phyloP scores from a whole-genome alignment of 2,329 filamentous ascomycete genomes.

The Pseudogymnoascus sp. region DNA sequence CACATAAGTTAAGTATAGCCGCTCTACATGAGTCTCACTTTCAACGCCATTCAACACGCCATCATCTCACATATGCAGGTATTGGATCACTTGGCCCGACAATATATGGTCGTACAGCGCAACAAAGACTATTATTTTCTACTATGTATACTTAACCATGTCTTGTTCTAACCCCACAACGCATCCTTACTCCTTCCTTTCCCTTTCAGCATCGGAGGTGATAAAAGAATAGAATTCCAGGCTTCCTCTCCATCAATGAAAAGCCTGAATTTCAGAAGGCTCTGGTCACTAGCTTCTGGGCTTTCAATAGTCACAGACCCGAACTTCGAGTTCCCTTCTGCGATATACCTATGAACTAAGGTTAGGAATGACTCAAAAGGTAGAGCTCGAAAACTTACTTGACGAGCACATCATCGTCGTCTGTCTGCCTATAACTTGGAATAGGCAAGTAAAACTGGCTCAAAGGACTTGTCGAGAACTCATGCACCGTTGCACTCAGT shows the following conservation, averaged over 20 bases:
- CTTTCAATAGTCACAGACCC: constrained; percentile 72
- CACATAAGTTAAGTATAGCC: no score
- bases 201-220: constrained; percentile 32
- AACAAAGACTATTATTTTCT: neutral
- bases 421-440: constrained; percentile 72
- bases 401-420: constrained; percentile 73
- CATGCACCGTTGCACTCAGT: constrained; percentile 61
- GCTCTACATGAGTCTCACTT: constrained; percentile 1
- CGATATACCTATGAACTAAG: constrained; percentile 52
- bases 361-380: neutral
- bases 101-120: neutral
- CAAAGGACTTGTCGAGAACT: constrained; percentile 85
- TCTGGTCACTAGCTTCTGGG: constrained; percentile 54
- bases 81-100: neutral
- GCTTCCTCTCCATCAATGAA: constrained; percentile 73
- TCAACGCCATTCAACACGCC: neutral
- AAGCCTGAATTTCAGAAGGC: constrained; percentile 69
- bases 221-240: constrained; percentile 58
- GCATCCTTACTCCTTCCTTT: constrained; percentile 24
- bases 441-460: constrained; percentile 91
- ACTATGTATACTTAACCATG: neutral
- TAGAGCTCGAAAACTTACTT: constrained; percentile 51
- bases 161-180: constrained; percentile 22
- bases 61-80: neutral
- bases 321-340: constrained; percentile 83